These are phyloP conservation scores for Septoria linicola DNA, from an alignment of 2,329 filamentous ascomycete species.

Conservation along the genomic window DNA sequence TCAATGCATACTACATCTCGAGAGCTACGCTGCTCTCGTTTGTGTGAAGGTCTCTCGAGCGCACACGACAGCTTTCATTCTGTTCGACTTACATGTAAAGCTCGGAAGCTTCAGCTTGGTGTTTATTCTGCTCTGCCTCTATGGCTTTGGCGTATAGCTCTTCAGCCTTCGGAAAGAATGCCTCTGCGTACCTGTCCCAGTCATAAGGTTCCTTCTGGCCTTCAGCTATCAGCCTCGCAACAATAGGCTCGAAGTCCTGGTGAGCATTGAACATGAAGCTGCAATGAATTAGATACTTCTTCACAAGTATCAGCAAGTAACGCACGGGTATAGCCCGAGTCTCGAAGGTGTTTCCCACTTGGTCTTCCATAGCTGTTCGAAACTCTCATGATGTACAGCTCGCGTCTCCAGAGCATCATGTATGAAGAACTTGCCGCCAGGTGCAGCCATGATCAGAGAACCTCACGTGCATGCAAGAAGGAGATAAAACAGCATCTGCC, in stretches of 20 bases:
- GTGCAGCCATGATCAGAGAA: slow-evolving; percentile 25
- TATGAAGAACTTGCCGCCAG: slow-evolving; percentile 44
- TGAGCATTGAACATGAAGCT: slow-evolving; percentile 68
- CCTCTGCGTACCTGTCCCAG: slow-evolving; percentile 62
- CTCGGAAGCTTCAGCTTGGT: slow-evolving; percentile 56
- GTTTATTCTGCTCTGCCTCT: slow-evolving; percentile 48
- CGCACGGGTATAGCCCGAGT: slow-evolving; percentile 53
- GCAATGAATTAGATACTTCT: neutral
- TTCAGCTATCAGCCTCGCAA: slow-evolving; percentile 60
- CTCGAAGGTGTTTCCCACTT: slow-evolving; percentile 66
- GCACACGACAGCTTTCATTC: neutral
- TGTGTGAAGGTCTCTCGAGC: no score
- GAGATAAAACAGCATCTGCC: neutral
- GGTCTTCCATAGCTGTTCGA: slow-evolving; percentile 63
- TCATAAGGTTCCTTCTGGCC: slow-evolving; percentile 64
- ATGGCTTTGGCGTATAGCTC: slow-evolving; percentile 55
- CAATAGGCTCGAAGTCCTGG: slow-evolving; percentile 69
- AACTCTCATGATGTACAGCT: slow-evolving; percentile 50
- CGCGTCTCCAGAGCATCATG: slow-evolving; percentile 45
- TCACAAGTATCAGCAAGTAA: neutral
- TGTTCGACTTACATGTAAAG: slow-evolving; percentile 54
- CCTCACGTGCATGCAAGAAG: neutral
- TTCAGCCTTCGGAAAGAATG: slow-evolving; percentile 61
- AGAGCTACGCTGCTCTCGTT: no score
- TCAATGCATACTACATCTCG: no score